These are phyloP conservation scores for Tetraselmis chui DNA, from an alignment of 139 green algal species.

Conservation along the genomic window DNA sequence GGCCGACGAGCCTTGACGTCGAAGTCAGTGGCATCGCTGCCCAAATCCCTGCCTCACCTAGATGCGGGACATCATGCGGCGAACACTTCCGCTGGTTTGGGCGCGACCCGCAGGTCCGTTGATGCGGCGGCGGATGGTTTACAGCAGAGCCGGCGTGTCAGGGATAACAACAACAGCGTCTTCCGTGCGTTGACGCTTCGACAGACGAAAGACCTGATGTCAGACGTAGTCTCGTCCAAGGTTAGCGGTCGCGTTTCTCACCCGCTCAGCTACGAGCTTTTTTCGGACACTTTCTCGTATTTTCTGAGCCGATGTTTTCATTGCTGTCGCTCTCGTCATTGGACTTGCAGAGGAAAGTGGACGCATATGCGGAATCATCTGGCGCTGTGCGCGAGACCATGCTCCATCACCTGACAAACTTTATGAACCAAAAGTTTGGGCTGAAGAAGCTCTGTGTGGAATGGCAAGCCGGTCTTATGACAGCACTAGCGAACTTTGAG, in stretches of 20 bases:
- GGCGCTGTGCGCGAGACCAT: conserved; percentile 15
- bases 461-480: conserved; percentile 17
- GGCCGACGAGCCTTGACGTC: too few relatives aligned
- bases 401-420: conserved; percentile 28
- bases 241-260: neutral
- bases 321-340: neutral
- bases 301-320: too few relatives aligned
- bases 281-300: too few relatives aligned
- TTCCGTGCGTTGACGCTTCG: conserved; percentile 18
- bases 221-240: conserved; percentile 24
- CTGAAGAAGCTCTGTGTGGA: conserved; percentile 21
- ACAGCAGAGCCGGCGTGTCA: too few relatives aligned
- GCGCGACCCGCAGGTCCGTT: too few relatives aligned
- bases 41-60: too few relatives aligned
- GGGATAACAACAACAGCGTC: too few relatives aligned
- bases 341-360: conserved; percentile 7
- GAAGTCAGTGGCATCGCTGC: too few relatives aligned
- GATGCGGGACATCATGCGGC: too few relatives aligned
- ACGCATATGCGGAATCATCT: neutral
- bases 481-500: conserved; percentile 16
- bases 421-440: conserved; percentile 25
- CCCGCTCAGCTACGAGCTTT: too few relatives aligned
- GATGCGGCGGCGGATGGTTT: too few relatives aligned
- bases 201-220: conserved; percentile 26
- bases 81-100: too few relatives aligned